phyloP scores from a whole-genome alignment of 805 yeast genomes.

The Lipomyces lipofer region DNA sequence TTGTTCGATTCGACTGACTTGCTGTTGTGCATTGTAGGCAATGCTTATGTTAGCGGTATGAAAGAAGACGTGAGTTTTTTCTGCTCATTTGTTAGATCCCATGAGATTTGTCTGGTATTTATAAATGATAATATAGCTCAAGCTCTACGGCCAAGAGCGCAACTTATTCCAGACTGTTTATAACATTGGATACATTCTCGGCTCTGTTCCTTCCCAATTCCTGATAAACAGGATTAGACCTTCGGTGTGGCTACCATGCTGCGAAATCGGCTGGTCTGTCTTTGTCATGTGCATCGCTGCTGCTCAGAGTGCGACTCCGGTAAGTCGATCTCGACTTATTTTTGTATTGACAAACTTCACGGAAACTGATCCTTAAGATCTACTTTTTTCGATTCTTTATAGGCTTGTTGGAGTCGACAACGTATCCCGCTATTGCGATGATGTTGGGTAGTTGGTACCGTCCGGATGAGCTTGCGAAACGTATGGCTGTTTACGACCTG shows the following conservation, averaged over 20 bases:
- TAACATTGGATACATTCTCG: constrained; percentile 37
- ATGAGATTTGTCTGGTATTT: not conserved
- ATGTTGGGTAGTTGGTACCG: constrained; percentile 56
- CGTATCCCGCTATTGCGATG: constrained; percentile 50
- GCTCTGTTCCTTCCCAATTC: constrained; percentile 40
- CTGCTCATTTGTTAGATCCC: not conserved
- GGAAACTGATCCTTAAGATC: constrained; percentile 38
- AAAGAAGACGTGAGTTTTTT: constrained; percentile 35
- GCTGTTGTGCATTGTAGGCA: constrained; percentile 43
- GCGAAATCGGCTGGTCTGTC: constrained; percentile 68
- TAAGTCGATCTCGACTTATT: constrained; percentile 41
- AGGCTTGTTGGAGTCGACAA: constrained; percentile 70
- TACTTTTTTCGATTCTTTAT: constrained; percentile 64
- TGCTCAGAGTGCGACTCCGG: constrained; percentile 42
- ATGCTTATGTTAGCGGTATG: constrained; percentile 47
- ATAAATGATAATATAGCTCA: constrained; percentile 14
- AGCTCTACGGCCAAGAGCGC: constrained; percentile 32
- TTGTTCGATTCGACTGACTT: not conserved
- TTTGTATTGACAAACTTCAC: not conserved
- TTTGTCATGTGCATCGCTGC: constrained; percentile 58
- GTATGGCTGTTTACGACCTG: constrained; percentile 45
- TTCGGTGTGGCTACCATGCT: constrained; percentile 47
- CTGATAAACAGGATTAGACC: constrained; percentile 33
- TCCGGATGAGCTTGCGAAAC: constrained; percentile 52
- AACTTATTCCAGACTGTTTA: constrained; percentile 32